Conservation (phyloP, 257 asterid species). For the Striga asiatica region DNA sequence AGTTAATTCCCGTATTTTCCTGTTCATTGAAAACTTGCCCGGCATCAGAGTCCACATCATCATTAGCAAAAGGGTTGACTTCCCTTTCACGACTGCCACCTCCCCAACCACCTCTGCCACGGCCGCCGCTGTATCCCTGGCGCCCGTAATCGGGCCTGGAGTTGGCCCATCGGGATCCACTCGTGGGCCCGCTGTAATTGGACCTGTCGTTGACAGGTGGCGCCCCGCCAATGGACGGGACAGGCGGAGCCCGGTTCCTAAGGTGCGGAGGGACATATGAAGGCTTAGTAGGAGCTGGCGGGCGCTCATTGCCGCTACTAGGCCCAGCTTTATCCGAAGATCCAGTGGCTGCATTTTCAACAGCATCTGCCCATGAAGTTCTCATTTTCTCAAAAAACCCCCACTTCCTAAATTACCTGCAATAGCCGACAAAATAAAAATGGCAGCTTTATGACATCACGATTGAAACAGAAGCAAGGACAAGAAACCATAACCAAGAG, state of each 20-base stretch:
- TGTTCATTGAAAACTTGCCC: slow-evolving; percentile 46
- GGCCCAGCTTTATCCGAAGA: slow-evolving; percentile 36
- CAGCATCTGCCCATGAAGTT: slow-evolving; percentile 84
- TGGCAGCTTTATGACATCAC: neutral
- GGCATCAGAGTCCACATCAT: slow-evolving; percentile 31
- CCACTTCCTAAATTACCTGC: too few species aligned
- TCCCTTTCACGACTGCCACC: slow-evolving; percentile 57
- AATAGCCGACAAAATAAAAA: neutral
- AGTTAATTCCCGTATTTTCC: slow-evolving; percentile 73
- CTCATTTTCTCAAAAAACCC: slow-evolving; percentile 39
- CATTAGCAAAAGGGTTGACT: slow-evolving; percentile 68
- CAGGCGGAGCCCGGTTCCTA: slow-evolving; percentile 54
- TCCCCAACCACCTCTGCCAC: slow-evolving; percentile 49
- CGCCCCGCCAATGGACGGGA: slow-evolving; percentile 51
- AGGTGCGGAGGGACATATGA: slow-evolving; percentile 82
- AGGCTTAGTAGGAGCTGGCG: slow-evolving; percentile 44
- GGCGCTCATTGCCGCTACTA: slow-evolving; percentile 27
- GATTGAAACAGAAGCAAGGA: neutral
- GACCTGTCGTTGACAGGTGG: slow-evolving; percentile 41
- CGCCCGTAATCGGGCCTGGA: slow-evolving; percentile 51
- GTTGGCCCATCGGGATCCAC: slow-evolving; percentile 50
- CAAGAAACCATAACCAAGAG: neutral
- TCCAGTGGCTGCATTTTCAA: slow-evolving; percentile 45
- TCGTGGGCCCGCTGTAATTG: slow-evolving; percentile 37
- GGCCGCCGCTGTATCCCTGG: slow-evolving; percentile 40